Evolutionary conservation across 2,329 filamentous ascomycete genomes (phyloP).

Genomic region (Alternaria incomplexa): DNA sequence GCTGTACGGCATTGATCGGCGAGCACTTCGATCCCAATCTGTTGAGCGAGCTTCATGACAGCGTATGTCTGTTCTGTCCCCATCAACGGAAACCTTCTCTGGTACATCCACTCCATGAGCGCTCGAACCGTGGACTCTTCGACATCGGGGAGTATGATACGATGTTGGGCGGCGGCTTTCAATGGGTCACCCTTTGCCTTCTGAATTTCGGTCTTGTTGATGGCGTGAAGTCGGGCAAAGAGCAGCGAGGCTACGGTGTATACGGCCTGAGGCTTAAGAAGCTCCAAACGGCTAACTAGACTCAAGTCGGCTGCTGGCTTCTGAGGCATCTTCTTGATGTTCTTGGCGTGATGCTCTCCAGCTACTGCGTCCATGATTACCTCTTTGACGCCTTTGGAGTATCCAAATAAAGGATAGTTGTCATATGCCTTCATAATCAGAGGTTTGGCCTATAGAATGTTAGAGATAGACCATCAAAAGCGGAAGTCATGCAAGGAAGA

Average conservation of each 20-base stretch:
- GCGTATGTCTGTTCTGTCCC: slow-evolving; percentile 19
- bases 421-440: neutral
- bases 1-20: no score
- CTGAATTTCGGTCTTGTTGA: slow-evolving; percentile 15
- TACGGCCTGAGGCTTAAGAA: slow-evolving; percentile 17
- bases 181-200: neutral
- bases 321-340: neutral
- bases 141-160: slow-evolving; percentile 16
- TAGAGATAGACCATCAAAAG: neutral
- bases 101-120: slow-evolving; percentile 30
- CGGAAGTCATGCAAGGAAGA: neutral
- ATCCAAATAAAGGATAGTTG: neutral
- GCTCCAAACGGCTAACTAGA: slow-evolving; percentile 4
- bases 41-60: slow-evolving; percentile 17
- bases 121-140: slow-evolving; percentile 12
- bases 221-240: neutral
- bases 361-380: slow-evolving; percentile 3
- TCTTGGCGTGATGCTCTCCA: no score
- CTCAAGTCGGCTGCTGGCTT: neutral
- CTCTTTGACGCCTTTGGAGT: neutral
- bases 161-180: slow-evolving; percentile 26
- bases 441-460: neutral
- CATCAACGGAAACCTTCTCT: neutral
- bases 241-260: slow-evolving; percentile 4
- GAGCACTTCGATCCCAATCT: slow-evolving; percentile 20